Evolutionary conservation across 805 yeast genomes (phyloP).

Genomic region (Ogataea pilisensis): DNA sequence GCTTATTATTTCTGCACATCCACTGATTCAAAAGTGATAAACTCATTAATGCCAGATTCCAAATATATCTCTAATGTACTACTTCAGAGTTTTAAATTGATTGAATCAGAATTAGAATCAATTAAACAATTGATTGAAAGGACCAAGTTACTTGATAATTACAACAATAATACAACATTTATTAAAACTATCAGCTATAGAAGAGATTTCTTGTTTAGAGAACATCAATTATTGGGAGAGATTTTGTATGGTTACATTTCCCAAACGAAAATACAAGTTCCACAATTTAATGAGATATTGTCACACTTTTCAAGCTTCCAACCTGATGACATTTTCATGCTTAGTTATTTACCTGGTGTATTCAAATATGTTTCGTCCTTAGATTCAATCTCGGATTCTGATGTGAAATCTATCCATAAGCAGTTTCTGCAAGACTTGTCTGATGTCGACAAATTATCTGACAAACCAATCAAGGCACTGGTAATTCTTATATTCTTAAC

Average conservation of each 20-base stretch:
- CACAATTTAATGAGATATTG: constrained; percentile 38
- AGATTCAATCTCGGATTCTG: constrained; percentile 31
- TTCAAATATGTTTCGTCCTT: constrained; percentile 41
- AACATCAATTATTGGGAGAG: constrained; percentile 71
- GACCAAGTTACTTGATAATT: constrained; percentile 50
- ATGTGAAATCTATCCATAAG: constrained; percentile 36
- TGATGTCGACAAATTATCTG: constrained; percentile 39
- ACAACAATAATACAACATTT: constrained; percentile 38
- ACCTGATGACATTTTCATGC: constrained; percentile 57
- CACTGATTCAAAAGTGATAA: background rate
- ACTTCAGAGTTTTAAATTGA: constrained; percentile 49
- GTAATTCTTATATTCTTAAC: constrained; percentile 51
- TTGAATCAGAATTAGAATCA: constrained; percentile 53
- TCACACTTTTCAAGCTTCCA: constrained; percentile 44
- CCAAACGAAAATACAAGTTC: constrained; percentile 30
- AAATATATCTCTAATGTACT: constrained; percentile 36
- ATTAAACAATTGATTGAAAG: constrained; percentile 51
- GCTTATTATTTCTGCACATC: constrained; percentile 35
- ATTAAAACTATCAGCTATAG: constrained; percentile 50
- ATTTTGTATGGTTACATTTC: constrained; percentile 50
- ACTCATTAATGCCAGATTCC: constrained; percentile 7
- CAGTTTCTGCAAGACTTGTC: constrained; percentile 33
- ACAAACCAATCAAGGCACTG: constrained; percentile 45
- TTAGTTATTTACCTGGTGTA: constrained; percentile 64
- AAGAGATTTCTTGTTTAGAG: constrained; percentile 56